Percentiles rank a stretch among this genome's conserved stretches.
These are phyloP conservation scores for Neofusicoccum sp. DNA, from an alignment of 2,329 filamentous ascomycete genomes.

Conservation along the genomic window DNA sequence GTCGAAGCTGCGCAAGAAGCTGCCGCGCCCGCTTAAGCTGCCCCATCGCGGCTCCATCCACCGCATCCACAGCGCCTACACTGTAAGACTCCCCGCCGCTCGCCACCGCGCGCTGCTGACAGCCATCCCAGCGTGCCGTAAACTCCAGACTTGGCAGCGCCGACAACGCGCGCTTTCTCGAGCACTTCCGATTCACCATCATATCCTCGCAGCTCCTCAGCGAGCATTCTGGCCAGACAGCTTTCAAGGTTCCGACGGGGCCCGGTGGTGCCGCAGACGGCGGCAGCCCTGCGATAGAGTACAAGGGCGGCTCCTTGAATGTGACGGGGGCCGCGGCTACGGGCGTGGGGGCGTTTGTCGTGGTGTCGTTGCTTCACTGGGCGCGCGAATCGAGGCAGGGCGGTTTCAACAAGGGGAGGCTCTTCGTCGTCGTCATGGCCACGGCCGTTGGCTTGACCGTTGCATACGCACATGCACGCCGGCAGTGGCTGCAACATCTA, in stretches of 20 bases:
- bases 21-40: constrained; percentile 48
- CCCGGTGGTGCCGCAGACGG: constrained; percentile 26
- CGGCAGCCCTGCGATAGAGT: constrained; percentile 29
- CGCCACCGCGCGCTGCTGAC: constrained; percentile 17
- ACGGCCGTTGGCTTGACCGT: constrained; percentile 55
- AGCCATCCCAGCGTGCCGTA: constrained; percentile 58
- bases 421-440: constrained; percentile 46
- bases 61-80: constrained; percentile 38
- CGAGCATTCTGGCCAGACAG: constrained; percentile 54
- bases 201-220: constrained; percentile 87
- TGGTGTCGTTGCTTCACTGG: constrained; percentile 72
- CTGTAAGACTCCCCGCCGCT: constrained; percentile 28
- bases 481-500: constrained; percentile 79
- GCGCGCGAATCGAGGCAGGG: constrained; percentile 53
- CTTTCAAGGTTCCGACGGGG: constrained; percentile 34
- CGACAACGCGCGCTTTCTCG: constrained; percentile 82
- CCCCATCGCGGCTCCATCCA: constrained; percentile 38
- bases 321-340: constrained; percentile 66
- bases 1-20: constrained; percentile 47
- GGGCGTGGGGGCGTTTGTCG: constrained; percentile 59
- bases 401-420: constrained; percentile 57
- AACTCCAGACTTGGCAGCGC: constrained; percentile 70
- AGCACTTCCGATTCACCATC: constrained; percentile 90
- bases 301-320: constrained; percentile 51
- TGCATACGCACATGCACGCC: constrained; percentile 69